Base-by-base conservation (phyloP, 2,329 filamentous ascomycete species). In the Akanthomyces muscarius region DNA sequence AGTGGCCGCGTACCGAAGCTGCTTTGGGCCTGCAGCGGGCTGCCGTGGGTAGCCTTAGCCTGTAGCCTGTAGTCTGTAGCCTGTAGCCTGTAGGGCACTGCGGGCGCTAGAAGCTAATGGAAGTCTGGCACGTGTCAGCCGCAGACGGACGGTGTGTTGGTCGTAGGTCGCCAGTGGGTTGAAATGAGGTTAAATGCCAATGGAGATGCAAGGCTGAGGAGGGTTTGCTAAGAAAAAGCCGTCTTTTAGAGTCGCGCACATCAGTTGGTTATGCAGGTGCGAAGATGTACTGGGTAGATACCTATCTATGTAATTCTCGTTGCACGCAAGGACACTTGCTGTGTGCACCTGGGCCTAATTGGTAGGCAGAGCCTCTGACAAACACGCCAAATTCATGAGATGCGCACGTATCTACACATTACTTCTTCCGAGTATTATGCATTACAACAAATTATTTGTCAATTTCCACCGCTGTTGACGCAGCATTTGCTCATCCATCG, bases 111-210 rank as follows among this genome's bases (percentile, higher is more conserved):
- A 61, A 53, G 28, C 36, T 8, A 45, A 61, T 61, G 38, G 58
- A 61, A 61, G 58, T 38, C 14, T 53, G 38, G 48, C 58, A 61
- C 48, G 41, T 61, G 58, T 53, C 48, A 61, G 38, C 23, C 36
- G 16, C 23, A 21, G 11, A 13, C 13, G 18, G 16, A 21, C 3
- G 28, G 3, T 51, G 28, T 7, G 16, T 30, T n/a, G 25, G 18
- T 41, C 14, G 38, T 16, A 41, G 38, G 38, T 41, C 33, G 33
- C 8, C 33, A 41, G 38, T 11, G 14, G 14, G 13, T 30, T 51
- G 47, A 51, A 10, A 18, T 18, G 25, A 11, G 8, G 7, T 7
- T 2, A 13, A 7, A 23, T 21, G 25, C 5, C 25, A 51, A 41
- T 16, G 38, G 8, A 5, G 13, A 16, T 41, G 14, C 14, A 41